These are phyloP conservation scores for Magnolia officinalis DNA, from an alignment of 164 flowering plant genomes.

Conservation along the genomic window DNA sequence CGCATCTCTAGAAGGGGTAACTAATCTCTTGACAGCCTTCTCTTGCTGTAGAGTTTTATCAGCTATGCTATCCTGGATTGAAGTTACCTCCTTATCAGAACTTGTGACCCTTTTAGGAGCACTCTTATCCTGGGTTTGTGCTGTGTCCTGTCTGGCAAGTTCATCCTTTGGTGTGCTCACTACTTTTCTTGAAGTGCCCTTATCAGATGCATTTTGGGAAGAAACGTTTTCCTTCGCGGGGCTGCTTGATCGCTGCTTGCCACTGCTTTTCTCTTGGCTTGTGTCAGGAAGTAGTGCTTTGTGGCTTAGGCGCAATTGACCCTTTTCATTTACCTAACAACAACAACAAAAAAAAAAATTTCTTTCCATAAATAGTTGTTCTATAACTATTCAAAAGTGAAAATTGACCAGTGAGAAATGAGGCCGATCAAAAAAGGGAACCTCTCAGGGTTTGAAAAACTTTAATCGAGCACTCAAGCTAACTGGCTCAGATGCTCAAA, in stretches of 20 bases:
- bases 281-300: slow-evolving; percentile 79
- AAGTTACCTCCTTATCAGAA: slow-evolving; percentile 20
- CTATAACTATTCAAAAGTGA: not conserved
- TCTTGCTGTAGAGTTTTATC: slow-evolving; percentile 16
- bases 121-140: slow-evolving; percentile 20
- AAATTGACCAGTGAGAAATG: not conserved
- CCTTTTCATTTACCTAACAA: slow-evolving; percentile 82
- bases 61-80: slow-evolving; percentile 20
- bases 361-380: not conserved
- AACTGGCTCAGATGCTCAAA: too few relatives aligned
- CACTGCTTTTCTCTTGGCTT: slow-evolving; percentile 38
- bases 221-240: slow-evolving; percentile 33
- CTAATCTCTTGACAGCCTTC: slow-evolving; percentile 31
- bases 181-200: slow-evolving; percentile 28
- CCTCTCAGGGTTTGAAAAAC: not conserved
- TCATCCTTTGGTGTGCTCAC: slow-evolving; percentile 22
- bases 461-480: too few relatives aligned
- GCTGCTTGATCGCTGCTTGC: slow-evolving; percentile 31
- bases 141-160: slow-evolving; percentile 20
- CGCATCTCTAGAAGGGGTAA: slow-evolving; percentile 32
- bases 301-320: slow-evolving; percentile 92
- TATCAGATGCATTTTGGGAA: slow-evolving; percentile 25
- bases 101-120: slow-evolving; percentile 11
- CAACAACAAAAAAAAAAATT: not conserved
- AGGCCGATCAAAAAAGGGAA: not conserved